Evolutionary conservation across 2,329 filamentous ascomycete species (phyloP).

Genomic region (Mycosphaerella sp.): DNA sequence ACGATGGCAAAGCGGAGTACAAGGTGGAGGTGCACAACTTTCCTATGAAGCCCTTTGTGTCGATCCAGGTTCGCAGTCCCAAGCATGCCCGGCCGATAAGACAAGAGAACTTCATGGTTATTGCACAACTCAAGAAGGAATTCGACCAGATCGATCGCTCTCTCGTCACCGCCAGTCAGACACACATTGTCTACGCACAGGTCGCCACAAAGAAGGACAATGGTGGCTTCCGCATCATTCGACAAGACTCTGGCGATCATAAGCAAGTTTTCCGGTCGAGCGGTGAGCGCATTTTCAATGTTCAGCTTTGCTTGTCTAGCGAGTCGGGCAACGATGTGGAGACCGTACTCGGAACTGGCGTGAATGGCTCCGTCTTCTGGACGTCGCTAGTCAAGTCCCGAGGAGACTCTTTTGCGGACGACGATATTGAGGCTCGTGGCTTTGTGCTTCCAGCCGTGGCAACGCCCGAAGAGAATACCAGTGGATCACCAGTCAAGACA

Average conservation of each 20-base stretch:
- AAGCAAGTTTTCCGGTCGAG: constrained; percentile 87
- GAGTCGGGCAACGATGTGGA: constrained; percentile 57
- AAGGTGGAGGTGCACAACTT: constrained; percentile 81
- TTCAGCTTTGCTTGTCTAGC: constrained; percentile 64
- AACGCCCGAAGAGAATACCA: constrained; percentile 80
- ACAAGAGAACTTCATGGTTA: constrained; percentile 78
- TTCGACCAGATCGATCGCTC: constrained; percentile 97
- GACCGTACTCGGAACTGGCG: constrained; percentile 82
- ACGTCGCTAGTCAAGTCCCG: constrained; percentile 69
- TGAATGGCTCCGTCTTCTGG: constrained; percentile 97
- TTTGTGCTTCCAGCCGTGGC: constrained; percentile 84
- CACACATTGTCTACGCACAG: constrained; percentile 91
- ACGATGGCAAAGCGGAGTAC: constrained; percentile 62
- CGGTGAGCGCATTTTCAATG: constrained; percentile 90
- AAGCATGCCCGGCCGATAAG: constrained; percentile 59
- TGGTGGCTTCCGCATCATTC: constrained; percentile 85
- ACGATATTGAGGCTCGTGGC: constrained; percentile 74
- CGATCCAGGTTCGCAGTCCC: constrained; percentile 63
- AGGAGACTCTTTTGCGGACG: constrained; percentile 71
- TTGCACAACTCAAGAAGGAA: constrained; percentile 91
- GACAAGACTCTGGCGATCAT: constrained; percentile 87
- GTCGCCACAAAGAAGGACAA: constrained; percentile 59
- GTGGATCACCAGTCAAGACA: constrained; percentile 90
- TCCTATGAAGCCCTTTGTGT: constrained; percentile 92
- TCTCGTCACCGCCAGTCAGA: constrained; percentile 78